Evolutionary conservation across 75 land plant species (phyloP), one percentile per base, ranked within the genome.

Genomic region (Cunninghamia lanceolata): DNA sequence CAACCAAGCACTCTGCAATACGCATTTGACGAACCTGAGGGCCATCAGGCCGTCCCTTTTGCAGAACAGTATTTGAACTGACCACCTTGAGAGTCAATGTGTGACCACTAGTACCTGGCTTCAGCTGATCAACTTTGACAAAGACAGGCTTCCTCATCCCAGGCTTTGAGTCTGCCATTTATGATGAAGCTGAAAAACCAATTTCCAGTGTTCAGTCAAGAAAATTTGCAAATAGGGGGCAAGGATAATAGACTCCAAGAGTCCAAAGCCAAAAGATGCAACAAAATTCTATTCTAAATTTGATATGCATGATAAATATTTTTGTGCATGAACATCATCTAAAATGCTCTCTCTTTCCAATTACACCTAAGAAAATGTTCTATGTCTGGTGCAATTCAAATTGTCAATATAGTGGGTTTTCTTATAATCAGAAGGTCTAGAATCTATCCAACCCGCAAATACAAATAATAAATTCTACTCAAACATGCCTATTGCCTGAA

Each of bases 61-160:
- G 93, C 47, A 89, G 53, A 6, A 95, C 89, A 89, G 89, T 85
- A 85, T 94, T 95, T 4, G 96, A 86, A 52, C 83, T 88, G 43
- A 95, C 91, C 52, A 95, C 96, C 88, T 95, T 95, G 16, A 94
- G 94, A n/a, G 85, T 85, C 66, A 95, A 83, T 42, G 90, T 94
- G 79, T 91, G 95, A 25, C 95, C 96, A 34, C 84, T 84, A 3
- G 93, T 90, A 2, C 89, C 91, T 15, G 96, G 96, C 38, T 91
- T 90, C 50, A 95, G 92, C 88, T 95, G 93, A 45, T 92, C 95
- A 54, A 94, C 96, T 87, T 95, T 95, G 13, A 88, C 86, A 63
- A 94, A 94, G 8, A 89, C 89, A 19, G 95, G 96, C 84, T 94
- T 95, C 87, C 92, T 86, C 83, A 93, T 85, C 53, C 43, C 88